These are phyloP conservation scores for Rauvolfia tetraphylla DNA, from an alignment of 257 asterid species.

Conservation along the genomic window DNA sequence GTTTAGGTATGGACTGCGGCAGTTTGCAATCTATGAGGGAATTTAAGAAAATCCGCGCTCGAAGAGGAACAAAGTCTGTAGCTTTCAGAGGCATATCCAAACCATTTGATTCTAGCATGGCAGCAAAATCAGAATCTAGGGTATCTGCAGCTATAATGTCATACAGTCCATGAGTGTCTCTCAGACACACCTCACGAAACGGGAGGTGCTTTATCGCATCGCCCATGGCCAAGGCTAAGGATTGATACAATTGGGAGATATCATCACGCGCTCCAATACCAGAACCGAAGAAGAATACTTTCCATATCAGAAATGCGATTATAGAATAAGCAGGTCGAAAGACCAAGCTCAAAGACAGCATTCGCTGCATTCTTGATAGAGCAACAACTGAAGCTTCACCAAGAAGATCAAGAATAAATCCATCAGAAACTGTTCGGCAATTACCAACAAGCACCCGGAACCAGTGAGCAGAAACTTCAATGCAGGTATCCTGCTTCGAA, in stretches of 20 bases:
- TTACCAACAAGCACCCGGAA: slow-evolving; percentile 97
- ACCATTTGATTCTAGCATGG: slow-evolving; percentile 63
- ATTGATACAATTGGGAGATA: slow-evolving; percentile 59
- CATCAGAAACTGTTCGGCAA: slow-evolving; percentile 88
- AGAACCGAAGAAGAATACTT: slow-evolving; percentile 53
- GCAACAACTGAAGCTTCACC: slow-evolving; percentile 89
- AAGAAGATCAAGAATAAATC: slow-evolving; percentile 74
- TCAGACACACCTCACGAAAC: slow-evolving; percentile 85
- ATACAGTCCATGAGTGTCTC: slow-evolving; percentile 75
- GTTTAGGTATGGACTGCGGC: slow-evolving; percentile 46
- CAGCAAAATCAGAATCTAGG: slow-evolving; percentile 78
- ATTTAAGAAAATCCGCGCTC: slow-evolving; percentile 86
- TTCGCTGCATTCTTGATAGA: slow-evolving; percentile 80
- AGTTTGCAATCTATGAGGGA: slow-evolving; percentile 80
- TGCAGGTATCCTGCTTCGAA: slow-evolving; percentile 60
- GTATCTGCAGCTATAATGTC: slow-evolving; percentile 67
- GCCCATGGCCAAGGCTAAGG: slow-evolving; percentile 45
- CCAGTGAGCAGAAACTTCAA: slow-evolving; percentile 93
- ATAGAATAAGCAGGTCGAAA: slow-evolving; percentile 90
- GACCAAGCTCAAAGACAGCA: slow-evolving; percentile 62
- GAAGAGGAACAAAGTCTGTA: slow-evolving; percentile 85
- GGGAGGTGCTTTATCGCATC: slow-evolving; percentile 91
- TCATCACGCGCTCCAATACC: slow-evolving; percentile 74
- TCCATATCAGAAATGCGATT: slow-evolving; percentile 82
- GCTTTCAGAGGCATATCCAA: slow-evolving; percentile 58